These are phyloP conservation scores for Clavispora phyllophila DNA, from an alignment of 805 yeast genomes.

Conservation along the genomic window DNA sequence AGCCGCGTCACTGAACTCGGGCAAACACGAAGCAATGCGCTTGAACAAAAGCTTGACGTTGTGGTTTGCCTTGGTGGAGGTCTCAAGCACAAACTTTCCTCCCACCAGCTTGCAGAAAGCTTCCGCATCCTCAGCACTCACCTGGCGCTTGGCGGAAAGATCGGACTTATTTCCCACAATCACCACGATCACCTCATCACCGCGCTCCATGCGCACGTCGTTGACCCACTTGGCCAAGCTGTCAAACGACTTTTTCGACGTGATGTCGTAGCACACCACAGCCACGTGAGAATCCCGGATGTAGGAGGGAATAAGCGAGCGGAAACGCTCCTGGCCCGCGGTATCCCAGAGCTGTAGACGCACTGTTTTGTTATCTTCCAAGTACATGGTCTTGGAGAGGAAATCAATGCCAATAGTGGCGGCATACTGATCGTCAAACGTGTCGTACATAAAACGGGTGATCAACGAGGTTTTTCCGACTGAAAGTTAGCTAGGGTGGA, in stretches of 20 bases:
- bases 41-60: conserved; percentile 88
- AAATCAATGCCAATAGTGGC: conserved; percentile 98
- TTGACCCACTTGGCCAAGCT: conserved; percentile 88
- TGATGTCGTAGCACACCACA: conserved; percentile 90
- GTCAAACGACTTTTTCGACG: conserved; percentile 78
- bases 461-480: conserved; percentile 95
- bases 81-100: conserved; percentile 81
- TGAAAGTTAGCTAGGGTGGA: conserved; percentile 11
- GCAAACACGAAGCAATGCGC: conserved; percentile 84
- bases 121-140: conserved; percentile 81
- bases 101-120: conserved; percentile 64
- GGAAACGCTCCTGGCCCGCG: conserved; percentile 95
- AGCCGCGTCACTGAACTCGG: conserved; percentile 51
- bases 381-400: conserved; percentile 69
- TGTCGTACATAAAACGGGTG: conserved; percentile 97
- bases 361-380: conserved; percentile 87
- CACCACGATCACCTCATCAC: conserved; percentile 81
- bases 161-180: conserved; percentile 92
- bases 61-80: conserved; percentile 91
- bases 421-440: conserved; percentile 92
- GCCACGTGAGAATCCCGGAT: conserved; percentile 97
- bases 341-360: conserved; percentile 97
- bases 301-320: conserved; percentile 91
- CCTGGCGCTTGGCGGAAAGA: conserved; percentile 71
- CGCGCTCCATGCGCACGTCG: conserved; percentile 91